Conservation (phyloP, 305 asterid species). For the Ajuga reptans region DNA sequence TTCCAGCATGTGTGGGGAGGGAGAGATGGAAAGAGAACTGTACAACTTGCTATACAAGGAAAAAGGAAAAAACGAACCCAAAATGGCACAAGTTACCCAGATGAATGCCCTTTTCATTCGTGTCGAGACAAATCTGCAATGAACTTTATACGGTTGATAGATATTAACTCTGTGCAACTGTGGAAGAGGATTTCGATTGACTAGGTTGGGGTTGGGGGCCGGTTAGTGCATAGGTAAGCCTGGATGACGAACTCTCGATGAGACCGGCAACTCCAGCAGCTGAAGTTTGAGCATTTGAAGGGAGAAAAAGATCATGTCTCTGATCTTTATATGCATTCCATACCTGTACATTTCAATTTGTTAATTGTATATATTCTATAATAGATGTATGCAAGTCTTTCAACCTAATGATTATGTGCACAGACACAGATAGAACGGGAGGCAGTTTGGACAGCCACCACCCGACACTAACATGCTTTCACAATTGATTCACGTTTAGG, state of each 20-base stretch:
- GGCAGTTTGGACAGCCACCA: not conserved
- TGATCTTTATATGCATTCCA: conserved; percentile 98
- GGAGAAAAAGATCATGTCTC: conserved; percentile 93
- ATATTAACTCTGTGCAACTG: not conserved
- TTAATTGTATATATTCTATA: not conserved
- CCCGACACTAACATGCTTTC: not conserved
- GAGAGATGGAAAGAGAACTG: conserved; percentile 24
- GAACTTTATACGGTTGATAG: conserved; percentile 9
- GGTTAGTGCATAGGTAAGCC: conserved; percentile 70
- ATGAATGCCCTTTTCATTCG: conserved; percentile 14
- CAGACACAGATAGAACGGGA: not conserved
- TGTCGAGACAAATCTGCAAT: not conserved
- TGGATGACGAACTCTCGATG: conserved; percentile 77
- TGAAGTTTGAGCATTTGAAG: conserved; percentile 93
- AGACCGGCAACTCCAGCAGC: conserved; percentile 98
- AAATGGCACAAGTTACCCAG: conserved; percentile 8
- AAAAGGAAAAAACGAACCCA: conserved; percentile 15
- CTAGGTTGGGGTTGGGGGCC: conserved; percentile 60
- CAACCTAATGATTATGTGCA: not conserved
- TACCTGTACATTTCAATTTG: conserved; percentile 44
- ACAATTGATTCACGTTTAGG: not conserved
- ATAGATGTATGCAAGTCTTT: not conserved
- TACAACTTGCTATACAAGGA: conserved; percentile 35
- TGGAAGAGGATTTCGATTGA: conserved; percentile 39
- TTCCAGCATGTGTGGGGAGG: conserved; percentile 3